phyloP scores from a whole-genome alignment of 2,329 filamentous ascomycete genomes.

The Chrysoporthe deuterocubensis region DNA sequence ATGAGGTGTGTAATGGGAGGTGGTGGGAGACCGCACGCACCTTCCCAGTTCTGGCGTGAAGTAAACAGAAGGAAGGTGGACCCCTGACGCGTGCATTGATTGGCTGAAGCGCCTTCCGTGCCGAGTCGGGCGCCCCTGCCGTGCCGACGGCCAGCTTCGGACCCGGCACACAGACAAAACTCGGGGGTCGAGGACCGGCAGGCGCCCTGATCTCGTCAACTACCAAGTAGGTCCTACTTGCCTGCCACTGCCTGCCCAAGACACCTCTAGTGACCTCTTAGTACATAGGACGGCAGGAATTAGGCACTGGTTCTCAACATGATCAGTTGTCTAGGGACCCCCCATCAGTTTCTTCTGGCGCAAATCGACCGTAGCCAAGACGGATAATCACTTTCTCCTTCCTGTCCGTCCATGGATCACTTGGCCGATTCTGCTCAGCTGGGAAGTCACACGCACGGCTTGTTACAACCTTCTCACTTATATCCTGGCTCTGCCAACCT shows the following conservation, averaged over 20 bases:
- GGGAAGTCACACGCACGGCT: background rate
- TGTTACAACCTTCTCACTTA: background rate
- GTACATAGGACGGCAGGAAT: too few species aligned
- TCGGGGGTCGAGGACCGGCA: background rate
- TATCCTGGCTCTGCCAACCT: background rate
- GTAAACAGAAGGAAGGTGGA: slow-evolving; percentile 15
- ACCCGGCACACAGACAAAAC: background rate
- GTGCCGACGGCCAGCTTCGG: background rate
- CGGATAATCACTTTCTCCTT: background rate
- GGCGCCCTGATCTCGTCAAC: background rate
- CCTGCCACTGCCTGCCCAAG: background rate
- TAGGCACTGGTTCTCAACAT: background rate
- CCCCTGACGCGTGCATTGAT: slow-evolving; percentile 1
- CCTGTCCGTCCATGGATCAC: background rate
- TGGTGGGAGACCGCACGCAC: background rate
- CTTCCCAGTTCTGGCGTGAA: slow-evolving; percentile 13
- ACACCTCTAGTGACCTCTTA: background rate
- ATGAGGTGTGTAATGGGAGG: background rate
- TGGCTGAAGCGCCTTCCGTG: background rate
- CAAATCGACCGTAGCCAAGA: background rate
- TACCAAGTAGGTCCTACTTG: background rate
- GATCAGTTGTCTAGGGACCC: background rate
- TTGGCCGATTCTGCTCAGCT: background rate
- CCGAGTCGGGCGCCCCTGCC: background rate
- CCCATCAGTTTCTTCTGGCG: background rate